Base-by-base conservation (phyloP, 2,329 filamentous ascomycete genomes). In the Magnaporthiopsis poae region DNA sequence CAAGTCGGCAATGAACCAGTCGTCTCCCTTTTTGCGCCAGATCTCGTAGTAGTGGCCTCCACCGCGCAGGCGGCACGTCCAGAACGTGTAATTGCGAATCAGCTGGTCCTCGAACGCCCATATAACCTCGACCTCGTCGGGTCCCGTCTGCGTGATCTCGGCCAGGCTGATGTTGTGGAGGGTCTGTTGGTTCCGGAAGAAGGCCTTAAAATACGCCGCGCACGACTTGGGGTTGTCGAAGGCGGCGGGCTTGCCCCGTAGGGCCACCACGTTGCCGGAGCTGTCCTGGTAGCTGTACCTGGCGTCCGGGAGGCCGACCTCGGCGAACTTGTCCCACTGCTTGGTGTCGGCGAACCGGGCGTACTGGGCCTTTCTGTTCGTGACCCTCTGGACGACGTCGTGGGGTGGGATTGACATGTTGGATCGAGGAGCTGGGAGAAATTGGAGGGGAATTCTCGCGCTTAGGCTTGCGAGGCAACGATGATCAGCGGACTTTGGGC, bases 351-450 rank as follows among this genome's bases (percentile, higher is more conserved):
- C 70, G 65, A 72, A 73, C 63, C 70, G 69, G 35, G 66, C 69
- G 63, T 74, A 74, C 13, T 70, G 71, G 12, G 70, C 68, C 66
- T 74, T 75, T 68, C 74, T 71, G 60, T 67, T 68, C 25, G 68
- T 69, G 67, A 75, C 74, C 9, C 69, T 70, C 63, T 69, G 64
- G 27, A 69, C 69, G 5, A 71, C 68, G 25, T 74, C 70, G 4
- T 71, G 69, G 2, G 71, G 69, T 4, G 71, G 67, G 64, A 71
- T 62, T 1, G 39, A 18, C 60, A 29, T 33, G 27, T 0, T 8
- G 60, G 11, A 18, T 7, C 11, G 25, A 12, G 5, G 15, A n/a
- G 12, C 21, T 56, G 21, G 18, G 46, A 5, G 3, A 8, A n/a
- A 56, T n/a, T 56, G 18, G 18, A 3, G 46, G 21, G 3, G n/a